These are phyloP conservation scores for Passalora sequoiae DNA, from an alignment of 2,329 filamentous ascomycete species.

Conservation along the genomic window DNA sequence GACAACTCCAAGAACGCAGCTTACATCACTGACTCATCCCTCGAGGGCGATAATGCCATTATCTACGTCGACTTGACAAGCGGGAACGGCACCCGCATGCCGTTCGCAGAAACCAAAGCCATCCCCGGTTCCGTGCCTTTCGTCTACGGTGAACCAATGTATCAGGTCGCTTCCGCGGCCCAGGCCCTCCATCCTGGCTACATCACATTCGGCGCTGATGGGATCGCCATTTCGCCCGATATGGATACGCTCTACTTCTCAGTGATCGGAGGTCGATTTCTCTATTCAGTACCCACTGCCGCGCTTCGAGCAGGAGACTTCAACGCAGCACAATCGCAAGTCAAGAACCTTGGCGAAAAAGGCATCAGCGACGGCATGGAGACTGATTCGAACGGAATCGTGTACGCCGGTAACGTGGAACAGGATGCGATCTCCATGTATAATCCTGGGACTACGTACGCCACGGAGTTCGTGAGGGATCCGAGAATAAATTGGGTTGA, in stretches of 20 bases:
- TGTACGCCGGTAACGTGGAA: slow-evolving; percentile 47
- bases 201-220: slow-evolving; percentile 43
- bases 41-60: slow-evolving; percentile 44
- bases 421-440: slow-evolving; percentile 45
- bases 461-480: slow-evolving; percentile 41
- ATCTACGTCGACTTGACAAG: slow-evolving; percentile 45
- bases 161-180: slow-evolving; percentile 23
- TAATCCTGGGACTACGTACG: slow-evolving; percentile 39
- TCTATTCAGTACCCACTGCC: slow-evolving; percentile 42
- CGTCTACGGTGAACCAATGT: slow-evolving; percentile 45
- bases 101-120: slow-evolving; percentile 36
- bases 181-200: slow-evolving; percentile 33
- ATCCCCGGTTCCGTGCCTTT: slow-evolving; percentile 16
- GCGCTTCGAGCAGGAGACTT: slow-evolving; percentile 36
- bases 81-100: slow-evolving; percentile 44
- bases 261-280: slow-evolving; percentile 37
- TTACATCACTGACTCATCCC: slow-evolving; percentile 48
- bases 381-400: slow-evolving; percentile 43
- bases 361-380: slow-evolving; percentile 48
- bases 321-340: slow-evolving; percentile 38
- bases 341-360: slow-evolving; percentile 42
- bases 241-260: slow-evolving; percentile 43
- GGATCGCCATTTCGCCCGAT: slow-evolving; percentile 44
- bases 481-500: slow-evolving; percentile 48
- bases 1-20: slow-evolving; percentile 42